Evolutionary conservation across 768 basidiomycete genomes (phyloP).

Genomic region (Boletus rubescentipes): DNA sequence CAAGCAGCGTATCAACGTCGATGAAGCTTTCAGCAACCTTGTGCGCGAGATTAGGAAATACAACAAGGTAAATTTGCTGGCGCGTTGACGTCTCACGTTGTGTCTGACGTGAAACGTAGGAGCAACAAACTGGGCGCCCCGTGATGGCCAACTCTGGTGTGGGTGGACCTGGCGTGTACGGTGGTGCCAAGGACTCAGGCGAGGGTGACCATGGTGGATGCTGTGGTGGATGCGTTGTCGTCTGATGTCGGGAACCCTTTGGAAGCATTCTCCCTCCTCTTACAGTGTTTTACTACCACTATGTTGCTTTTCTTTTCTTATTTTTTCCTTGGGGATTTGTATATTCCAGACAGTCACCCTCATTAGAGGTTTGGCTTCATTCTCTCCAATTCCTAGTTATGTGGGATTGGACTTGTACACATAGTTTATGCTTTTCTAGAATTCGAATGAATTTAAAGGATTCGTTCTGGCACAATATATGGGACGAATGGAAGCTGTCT

Average conservation of each 20-base stretch:
- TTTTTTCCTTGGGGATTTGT: constrained; percentile 11
- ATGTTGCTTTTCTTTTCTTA: constrained; percentile 8
- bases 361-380: constrained; percentile 4
- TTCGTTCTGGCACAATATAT: not conserved
- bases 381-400: constrained; percentile 3
- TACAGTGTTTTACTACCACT: constrained; percentile 6
- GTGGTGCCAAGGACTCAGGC: constrained; percentile 39
- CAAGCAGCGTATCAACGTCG: constrained; percentile 95
- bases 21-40: constrained; percentile 91
- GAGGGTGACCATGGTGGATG: constrained; percentile 61
- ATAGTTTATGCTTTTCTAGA: constrained; percentile 21
- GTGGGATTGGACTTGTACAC: constrained; percentile 24
- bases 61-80: constrained; percentile 66
- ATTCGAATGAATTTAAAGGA: not conserved
- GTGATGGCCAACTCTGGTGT: constrained; percentile 46
- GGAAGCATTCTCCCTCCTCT: not conserved
- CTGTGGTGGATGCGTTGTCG: constrained; percentile 68
- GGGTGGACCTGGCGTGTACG: constrained; percentile 49
- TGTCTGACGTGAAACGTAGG: constrained; percentile 40
- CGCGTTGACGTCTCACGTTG: not conserved
- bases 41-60: constrained; percentile 93
- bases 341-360: constrained; percentile 7
- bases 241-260: constrained; percentile 26
- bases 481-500: not conserved
- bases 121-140: constrained; percentile 77